Base-by-base conservation (phyloP, 106 monocot genomes). In the Vanilla planifolia region DNA sequence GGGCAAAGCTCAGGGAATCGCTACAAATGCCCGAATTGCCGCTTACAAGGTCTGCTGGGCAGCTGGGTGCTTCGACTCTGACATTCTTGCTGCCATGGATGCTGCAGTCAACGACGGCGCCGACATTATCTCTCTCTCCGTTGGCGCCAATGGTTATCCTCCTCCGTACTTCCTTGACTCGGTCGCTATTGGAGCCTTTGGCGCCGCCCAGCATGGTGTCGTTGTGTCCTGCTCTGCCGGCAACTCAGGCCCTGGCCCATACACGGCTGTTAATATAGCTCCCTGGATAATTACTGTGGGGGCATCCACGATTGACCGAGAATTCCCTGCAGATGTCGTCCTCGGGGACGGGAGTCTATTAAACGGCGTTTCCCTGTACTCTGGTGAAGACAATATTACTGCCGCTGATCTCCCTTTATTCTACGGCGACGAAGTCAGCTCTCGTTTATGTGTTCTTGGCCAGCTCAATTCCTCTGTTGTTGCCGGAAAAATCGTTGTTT, bases 241-340 rank as follows among this genome's bases (percentile, higher is more conserved):
- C 14, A 98, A 91, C 55, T 79, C 77, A 20, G 87, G 96, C 2
- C 91, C 91, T 6, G 80, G 74, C 1, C 1, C 63, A 1, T 76
- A 32, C 60, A 87, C 90, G 0, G 87, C 73, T 1, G 77, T 70
- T 27, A 98, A 98, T 50, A 50, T 79, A 46, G 91, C 91, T 0
- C 96, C 96, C 8, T 96, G 96, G 96, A 84, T 96, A 8, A 66
- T 96, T 6, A 96, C 96, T 9, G 96, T 96, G 6, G 96, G 96
- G 0, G 96, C 90, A 0, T 91, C 90, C n/a, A 91, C 84, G 17
- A 55, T 91, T 19, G 84, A 96, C 36, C 60, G 91, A 2, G 83
- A 91, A 19, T 96, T 87, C 52, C 91, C 91, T 0, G 91, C 96
- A 8, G 87, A 98, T 28, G 96, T 77, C 0, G 28, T 73, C 4